These are phyloP conservation scores for Fragilaria radians DNA, from an alignment of 108 stramenopile species.

Conservation along the genomic window DNA sequence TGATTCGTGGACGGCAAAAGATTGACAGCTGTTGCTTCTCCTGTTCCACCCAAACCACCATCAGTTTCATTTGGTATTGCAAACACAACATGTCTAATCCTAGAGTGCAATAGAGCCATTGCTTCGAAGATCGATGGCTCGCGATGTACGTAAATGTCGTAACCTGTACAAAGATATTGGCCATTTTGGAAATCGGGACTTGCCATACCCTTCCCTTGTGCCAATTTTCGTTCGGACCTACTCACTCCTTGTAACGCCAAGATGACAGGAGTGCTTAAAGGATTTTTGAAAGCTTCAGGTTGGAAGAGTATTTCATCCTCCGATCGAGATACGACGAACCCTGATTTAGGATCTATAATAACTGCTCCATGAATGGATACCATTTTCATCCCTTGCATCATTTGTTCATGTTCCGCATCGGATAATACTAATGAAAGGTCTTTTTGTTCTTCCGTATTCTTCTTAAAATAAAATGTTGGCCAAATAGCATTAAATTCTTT, in stretches of 20 bases:
- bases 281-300: constrained; percentile 24
- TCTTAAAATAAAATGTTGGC: constrained; percentile 60
- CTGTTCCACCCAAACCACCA: constrained; percentile 36
- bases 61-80: constrained; percentile 23
- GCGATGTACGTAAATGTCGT: constrained; percentile 53
- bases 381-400: constrained; percentile 25
- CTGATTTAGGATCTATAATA: constrained; percentile 33
- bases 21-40: constrained; percentile 32
- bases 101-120: constrained; percentile 71
- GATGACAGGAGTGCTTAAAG: constrained; percentile 52
- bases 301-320: constrained; percentile 10
- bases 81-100: constrained; percentile 60
- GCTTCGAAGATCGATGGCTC: constrained; percentile 72
- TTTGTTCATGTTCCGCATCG: constrained; percentile 21
- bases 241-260: constrained; percentile 77
- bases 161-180: constrained; percentile 77
- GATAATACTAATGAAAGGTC: constrained; percentile 33
- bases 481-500: constrained; percentile 50
- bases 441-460: constrained; percentile 45
- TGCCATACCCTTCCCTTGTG: constrained; percentile 35
- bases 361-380: constrained; percentile 22
- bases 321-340: constrained; percentile 28
- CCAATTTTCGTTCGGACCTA: constrained; percentile 52
- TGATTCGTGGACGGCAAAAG: constrained; percentile 77
- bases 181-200: constrained; percentile 16